Evolutionary conservation across 2,329 filamentous ascomycete species (phyloP).

Genomic region (Teratosphaeria viscida): DNA sequence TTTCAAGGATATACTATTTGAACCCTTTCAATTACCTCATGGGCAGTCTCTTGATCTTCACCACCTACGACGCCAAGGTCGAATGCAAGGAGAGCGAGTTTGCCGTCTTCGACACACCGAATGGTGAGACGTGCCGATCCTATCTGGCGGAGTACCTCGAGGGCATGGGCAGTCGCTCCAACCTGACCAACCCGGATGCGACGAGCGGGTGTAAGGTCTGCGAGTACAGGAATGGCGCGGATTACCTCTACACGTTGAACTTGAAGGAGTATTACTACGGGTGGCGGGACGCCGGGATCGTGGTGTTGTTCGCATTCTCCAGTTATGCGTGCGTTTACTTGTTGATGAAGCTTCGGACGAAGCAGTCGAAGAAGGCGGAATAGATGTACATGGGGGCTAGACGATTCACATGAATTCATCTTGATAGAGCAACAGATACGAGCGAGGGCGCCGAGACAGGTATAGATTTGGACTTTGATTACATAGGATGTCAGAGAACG

Average conservation of each 20-base stretch:
- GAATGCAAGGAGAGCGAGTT: slow-evolving; percentile 49
- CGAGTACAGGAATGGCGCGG: slow-evolving; percentile 46
- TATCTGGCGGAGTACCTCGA: slow-evolving; percentile 36
- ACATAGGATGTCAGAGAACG: not conserved
- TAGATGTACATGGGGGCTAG: slow-evolving; percentile 1
- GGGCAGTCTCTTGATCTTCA: slow-evolving; percentile 66
- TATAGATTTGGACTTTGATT: not conserved
- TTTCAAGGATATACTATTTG: slow-evolving; percentile 51
- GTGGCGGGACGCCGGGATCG: slow-evolving; percentile 56
- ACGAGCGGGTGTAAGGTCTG: slow-evolving; percentile 50
- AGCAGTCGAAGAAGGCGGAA: slow-evolving; percentile 31
- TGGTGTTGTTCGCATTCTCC: slow-evolving; percentile 40
- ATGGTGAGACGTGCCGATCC: slow-evolving; percentile 56
- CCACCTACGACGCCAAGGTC: slow-evolving; percentile 56
- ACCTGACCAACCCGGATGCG: slow-evolving; percentile 51
- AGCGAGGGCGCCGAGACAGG: not conserved
- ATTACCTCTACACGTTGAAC: slow-evolving; percentile 52
- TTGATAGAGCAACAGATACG: not conserved
- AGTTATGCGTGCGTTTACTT: slow-evolving; percentile 7
- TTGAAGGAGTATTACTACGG: slow-evolving; percentile 51
- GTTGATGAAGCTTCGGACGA: slow-evolving; percentile 29
- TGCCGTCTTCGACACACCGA: slow-evolving; percentile 52
- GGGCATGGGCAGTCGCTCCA: slow-evolving; percentile 35
- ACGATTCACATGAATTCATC: not conserved
- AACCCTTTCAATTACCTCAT: slow-evolving; percentile 77